Percentiles rank a stretch among this genome's conserved stretches.
phyloP scores from a whole-genome alignment of 2,329 filamentous ascomycete species.

The Simplicillium sp. region DNA sequence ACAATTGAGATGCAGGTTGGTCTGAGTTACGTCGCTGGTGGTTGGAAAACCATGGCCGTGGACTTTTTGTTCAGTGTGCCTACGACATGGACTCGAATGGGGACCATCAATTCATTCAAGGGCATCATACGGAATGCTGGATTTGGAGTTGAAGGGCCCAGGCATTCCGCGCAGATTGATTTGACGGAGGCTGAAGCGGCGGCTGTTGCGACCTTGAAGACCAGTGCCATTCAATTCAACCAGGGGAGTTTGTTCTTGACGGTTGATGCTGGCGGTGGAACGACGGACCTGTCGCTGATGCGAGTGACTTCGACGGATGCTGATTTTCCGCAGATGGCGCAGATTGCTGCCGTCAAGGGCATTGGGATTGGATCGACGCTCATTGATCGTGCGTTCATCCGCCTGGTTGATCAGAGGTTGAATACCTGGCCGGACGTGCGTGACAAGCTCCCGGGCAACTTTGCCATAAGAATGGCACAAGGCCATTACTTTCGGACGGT shows the following conservation, averaged over 20 bases:
- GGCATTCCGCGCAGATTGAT: conserved; percentile 29
- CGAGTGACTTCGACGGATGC: conserved; percentile 22
- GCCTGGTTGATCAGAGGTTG: conserved; percentile 26
- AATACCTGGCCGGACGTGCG: conserved; percentile 23
- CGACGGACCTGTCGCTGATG: conserved; percentile 35
- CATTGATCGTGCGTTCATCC: conserved; percentile 33
- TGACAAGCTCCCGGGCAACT: conserved; percentile 23
- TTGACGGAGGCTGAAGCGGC: conserved; percentile 39
- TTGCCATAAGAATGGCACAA: conserved; percentile 24
- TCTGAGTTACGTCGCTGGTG: conserved; percentile 18
- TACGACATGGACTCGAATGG: conserved; percentile 43
- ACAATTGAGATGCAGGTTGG: conserved; percentile 30
- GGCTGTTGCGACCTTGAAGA: conserved; percentile 35
- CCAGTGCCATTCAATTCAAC: conserved; percentile 25
- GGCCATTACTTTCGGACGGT: conserved; percentile 26
- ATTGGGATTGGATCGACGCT: conserved; percentile 34
- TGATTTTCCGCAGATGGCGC: conserved; percentile 18
- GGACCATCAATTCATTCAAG: conserved; percentile 41
- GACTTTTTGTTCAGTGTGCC: conserved; percentile 48
- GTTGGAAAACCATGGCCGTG: conserved; percentile 35
- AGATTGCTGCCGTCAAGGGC: conserved; percentile 30
- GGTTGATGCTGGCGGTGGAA: conserved; percentile 36
- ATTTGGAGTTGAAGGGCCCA: conserved; percentile 32
- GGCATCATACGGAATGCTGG: conserved; percentile 34
- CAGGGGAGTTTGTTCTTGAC: conserved; percentile 30